Evolutionary conservation across 148 eudicot species (phyloP), one percentile per base, ranked within the genome.

Genomic region (Chenopodium album): DNA sequence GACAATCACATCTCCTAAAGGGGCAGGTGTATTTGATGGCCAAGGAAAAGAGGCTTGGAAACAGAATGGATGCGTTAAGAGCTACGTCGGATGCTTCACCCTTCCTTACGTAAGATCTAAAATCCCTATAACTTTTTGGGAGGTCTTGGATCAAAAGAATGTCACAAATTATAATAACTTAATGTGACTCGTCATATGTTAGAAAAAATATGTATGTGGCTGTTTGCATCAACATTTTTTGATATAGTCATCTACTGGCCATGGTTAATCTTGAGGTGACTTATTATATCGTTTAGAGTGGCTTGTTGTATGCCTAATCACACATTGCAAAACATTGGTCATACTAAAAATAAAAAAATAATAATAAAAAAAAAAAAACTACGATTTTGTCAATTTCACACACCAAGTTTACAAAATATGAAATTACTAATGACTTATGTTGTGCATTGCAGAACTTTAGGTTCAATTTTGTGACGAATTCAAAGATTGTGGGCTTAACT

Each of bases 41-140:
- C 89, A 89, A 72, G 94, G 97, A 7, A 46, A 74, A 12, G 4
- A 1, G 4, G 86, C 91, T 2, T 93, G 97, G 98, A 77, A 80
- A 20, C 0, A 20, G 12, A 86, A 88, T 46, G 73, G 84, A 4
- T 88, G 90, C n/a, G 4, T 62, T 50, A 73, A 82, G 47, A 87
- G 79, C 7, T 10, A 37, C 12, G 76, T 80, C 0, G 89, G 92
- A 62, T 12, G 92, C 66, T 10, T 7, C 65, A 31, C 22, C 31
- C 85, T 90, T 73, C 91, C 96, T 62, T 84, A 81, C 17, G 97
- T 93, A 89, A 81, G 88, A 9, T 20, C 16, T 83, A 56, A 77
- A 2, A 13, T 52, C 5, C 1, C 2, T 67, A 29, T 10, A 67
- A 8, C 5, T 48, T 48, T 48, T 9, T 11, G 12, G 2, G 14